Evolutionary conservation across 495 filamentous ascomycete genomes (phyloP), one percentile per base, ranked within the genome.

Genomic region (Symbiotaphrina buchneri): DNA sequence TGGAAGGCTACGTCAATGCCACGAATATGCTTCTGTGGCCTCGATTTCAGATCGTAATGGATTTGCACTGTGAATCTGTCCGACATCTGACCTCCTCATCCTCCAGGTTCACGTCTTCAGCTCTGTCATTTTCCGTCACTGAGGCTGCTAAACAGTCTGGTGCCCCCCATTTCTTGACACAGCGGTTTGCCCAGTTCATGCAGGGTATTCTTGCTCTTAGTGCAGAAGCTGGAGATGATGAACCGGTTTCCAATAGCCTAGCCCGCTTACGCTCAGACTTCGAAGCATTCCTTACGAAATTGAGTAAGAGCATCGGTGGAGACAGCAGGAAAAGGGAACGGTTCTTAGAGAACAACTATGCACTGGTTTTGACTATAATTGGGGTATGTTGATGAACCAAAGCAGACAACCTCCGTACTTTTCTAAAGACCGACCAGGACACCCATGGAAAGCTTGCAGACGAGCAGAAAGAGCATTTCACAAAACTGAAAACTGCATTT

Each of bases 11-110:
- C 47, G 74, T 94, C 42, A 97, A 95, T 48, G 83, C 71, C 11
- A 87, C 81, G 15, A 75, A 74, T 40, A 95, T 97, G 85, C 68
- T 80, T 5, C 68, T 97, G 4, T 97, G 87, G 87, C 87, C 87
- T 3, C 73, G 83, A 18, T 80, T 97, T 46, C 90, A 95, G 53
- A 63, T 74, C 15, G 68, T 87, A 43, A 91, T 95, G 72, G 81
- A 91, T 41, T 58, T 68, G n/a, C 87, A 95, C 45, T 74, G 73
- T 51, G 80, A 92, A 24, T 85, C 78, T 7, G 59, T 95, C 14
- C 72, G 71, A 25, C 60, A 59, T 24, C 55, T 61, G 30, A 59
- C 67, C 8, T 45, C 59, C 5, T 55, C 63, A 7, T 55, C 63
- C 0, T 44, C 54, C 18, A 49, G 65, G 42, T 47, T 63, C 47